phyloP scores from a whole-genome alignment of 106 monocot genomes.

The Dioscorea zingiberensis region DNA sequence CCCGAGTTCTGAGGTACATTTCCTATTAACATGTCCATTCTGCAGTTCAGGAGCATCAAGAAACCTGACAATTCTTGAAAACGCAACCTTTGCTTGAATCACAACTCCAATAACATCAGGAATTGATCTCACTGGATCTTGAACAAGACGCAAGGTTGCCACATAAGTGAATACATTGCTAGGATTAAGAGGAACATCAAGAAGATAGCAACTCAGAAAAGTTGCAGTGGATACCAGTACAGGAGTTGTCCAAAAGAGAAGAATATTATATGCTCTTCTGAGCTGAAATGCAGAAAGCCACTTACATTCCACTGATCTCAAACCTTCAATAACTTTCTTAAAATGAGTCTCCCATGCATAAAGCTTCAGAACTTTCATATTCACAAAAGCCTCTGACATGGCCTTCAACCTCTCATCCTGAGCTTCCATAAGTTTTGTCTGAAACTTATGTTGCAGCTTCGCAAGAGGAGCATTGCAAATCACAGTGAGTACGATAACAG shows the following conservation, averaged over 20 bases:
- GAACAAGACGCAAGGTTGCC: constrained; percentile 77
- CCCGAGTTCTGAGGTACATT: not conserved
- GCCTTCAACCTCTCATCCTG: constrained; percentile 87
- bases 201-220: constrained; percentile 63
- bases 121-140: constrained; percentile 72
- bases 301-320: constrained; percentile 55
- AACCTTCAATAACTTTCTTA: constrained; percentile 39
- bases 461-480: constrained; percentile 69
- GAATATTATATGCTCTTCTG: constrained; percentile 56
- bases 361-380: constrained; percentile 97
- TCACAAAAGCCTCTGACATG: constrained; percentile 75
- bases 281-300: constrained; percentile 81
- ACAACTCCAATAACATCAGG: constrained; percentile 75
- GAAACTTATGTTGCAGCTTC: constrained; percentile 72
- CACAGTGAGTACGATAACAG: constrained; percentile 58
- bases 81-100: constrained; percentile 85
- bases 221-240: constrained; percentile 75
- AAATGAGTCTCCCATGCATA: constrained; percentile 95
- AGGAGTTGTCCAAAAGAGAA: constrained; percentile 89
- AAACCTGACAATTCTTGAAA: constrained; percentile 59
- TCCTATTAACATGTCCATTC: constrained; percentile 25
- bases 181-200: constrained; percentile 53
- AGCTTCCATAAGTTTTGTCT: constrained; percentile 75
- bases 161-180: constrained; percentile 87
- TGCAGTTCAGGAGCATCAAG: constrained; percentile 73